Conservation (phyloP, 2,329 filamentous ascomycete genomes). For the Coniochaeta sp. region DNA sequence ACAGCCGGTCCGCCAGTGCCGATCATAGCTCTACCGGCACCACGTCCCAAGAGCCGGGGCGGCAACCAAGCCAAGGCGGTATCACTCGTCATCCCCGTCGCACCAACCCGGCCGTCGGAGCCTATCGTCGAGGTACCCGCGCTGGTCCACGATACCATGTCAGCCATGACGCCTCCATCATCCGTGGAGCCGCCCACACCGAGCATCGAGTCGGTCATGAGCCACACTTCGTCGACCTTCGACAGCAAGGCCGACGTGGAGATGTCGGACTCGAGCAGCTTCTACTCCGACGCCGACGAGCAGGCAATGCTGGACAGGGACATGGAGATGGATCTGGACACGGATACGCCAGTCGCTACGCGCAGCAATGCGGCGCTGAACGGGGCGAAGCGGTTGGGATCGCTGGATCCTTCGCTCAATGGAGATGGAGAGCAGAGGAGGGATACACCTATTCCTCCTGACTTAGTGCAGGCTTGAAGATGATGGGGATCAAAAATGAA, state of each 20-base stretch:
- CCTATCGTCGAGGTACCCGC: conserved; percentile 4
- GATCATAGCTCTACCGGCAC: conserved; percentile 15
- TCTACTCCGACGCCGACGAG: conserved; percentile 25
- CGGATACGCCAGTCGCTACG: conserved; percentile 30
- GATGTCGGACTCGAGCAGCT: conserved; percentile 41
- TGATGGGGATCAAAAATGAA: neutral
- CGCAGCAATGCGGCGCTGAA: conserved; percentile 9
- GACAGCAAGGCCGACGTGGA: conserved; percentile 31
- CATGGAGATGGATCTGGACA: conserved; percentile 23
- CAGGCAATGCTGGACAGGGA: conserved; percentile 8
- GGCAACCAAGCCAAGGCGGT: conserved; percentile 4
- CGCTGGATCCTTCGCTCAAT: conserved; percentile 18
- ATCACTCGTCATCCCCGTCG: conserved; percentile 5
- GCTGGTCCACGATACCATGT: neutral
- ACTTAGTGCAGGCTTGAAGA: conserved; percentile 1
- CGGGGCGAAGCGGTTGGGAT: conserved; percentile 16
- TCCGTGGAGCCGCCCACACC: conserved; percentile 29
- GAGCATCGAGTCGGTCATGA: conserved; percentile 30
- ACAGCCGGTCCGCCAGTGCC: conserved; percentile 8
- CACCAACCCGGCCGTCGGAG: neutral
- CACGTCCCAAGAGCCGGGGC: conserved; percentile 11
- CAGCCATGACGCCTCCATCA: conserved; percentile 1
- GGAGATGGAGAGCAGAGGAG: conserved; percentile 19
- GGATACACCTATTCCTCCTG: conserved; percentile 22
- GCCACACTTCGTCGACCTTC: conserved; percentile 17